phyloP scores from a whole-genome alignment of 192 early-diverging fungal genomes.

The Phlyctochytrium bullatum region DNA sequence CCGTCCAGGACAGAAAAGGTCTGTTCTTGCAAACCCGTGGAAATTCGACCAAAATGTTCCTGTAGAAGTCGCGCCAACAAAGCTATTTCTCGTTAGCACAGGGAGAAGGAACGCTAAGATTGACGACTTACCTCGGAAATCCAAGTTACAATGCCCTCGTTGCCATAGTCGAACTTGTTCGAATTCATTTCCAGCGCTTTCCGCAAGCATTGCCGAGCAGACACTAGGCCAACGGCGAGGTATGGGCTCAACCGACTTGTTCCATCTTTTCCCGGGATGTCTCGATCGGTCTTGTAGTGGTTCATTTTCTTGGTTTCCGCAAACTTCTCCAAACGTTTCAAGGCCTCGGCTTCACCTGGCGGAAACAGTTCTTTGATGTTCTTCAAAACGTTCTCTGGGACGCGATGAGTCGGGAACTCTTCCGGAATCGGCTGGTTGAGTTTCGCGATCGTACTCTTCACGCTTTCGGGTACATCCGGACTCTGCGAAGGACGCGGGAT shows the following conservation, averaged over 20 bases:
- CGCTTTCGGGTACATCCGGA: too few species aligned
- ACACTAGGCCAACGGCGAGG: slow-evolving; percentile 51
- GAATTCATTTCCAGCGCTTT: slow-evolving; percentile 45
- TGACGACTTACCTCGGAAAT: slow-evolving; percentile 57
- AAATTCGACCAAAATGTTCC: slow-evolving; percentile 53
- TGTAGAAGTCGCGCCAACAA: slow-evolving; percentile 69
- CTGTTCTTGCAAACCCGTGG: slow-evolving; percentile 56
- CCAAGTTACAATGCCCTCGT: slow-evolving; percentile 51
- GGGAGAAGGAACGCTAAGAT: slow-evolving; percentile 35
- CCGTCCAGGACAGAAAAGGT: slow-evolving; percentile 52
- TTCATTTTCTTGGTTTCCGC: slow-evolving; percentile 19
- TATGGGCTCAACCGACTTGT: slow-evolving; percentile 45
- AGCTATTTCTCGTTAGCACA: slow-evolving; percentile 24
- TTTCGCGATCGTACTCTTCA: too few species aligned
- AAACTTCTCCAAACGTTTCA: slow-evolving; percentile 38
- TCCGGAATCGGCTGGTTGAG: too few species aligned
- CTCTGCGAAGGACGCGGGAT: neutral
- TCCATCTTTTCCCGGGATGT: slow-evolving; percentile 32
- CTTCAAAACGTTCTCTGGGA: neutral
- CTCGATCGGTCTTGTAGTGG: slow-evolving; percentile 45
- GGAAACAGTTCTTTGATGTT: slow-evolving; percentile 33
- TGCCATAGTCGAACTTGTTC: slow-evolving; percentile 49
- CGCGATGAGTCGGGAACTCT: neutral
- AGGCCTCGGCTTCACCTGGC: slow-evolving; percentile 52
- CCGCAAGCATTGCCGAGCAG: slow-evolving; percentile 49